phyloP scores from a whole-genome alignment of 2,329 filamentous ascomycete genomes.

The Cladophialophora exuberans region DNA sequence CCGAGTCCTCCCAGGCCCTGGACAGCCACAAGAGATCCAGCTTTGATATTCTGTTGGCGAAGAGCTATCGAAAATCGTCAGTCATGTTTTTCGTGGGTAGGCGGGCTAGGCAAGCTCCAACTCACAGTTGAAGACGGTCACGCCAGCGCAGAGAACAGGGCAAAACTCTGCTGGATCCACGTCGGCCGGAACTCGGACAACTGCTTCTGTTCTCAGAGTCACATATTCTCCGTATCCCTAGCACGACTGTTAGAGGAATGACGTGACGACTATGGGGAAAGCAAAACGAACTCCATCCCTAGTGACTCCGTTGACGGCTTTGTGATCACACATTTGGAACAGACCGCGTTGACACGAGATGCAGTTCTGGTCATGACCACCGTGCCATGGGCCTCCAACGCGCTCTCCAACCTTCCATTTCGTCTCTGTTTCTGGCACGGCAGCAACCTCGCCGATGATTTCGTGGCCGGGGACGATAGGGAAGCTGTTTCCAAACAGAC shows the following conservation, averaged over 20 bases:
- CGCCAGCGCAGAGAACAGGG: slow-evolving; percentile 55
- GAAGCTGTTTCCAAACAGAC: slow-evolving; percentile 59
- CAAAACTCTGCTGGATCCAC: slow-evolving; percentile 51
- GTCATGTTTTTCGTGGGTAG: not conserved
- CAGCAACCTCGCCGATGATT: slow-evolving; percentile 68
- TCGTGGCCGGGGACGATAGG: slow-evolving; percentile 73
- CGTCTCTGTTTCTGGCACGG: slow-evolving; percentile 60
- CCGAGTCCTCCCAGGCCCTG: slow-evolving; percentile 58
- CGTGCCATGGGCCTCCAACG: slow-evolving; percentile 71
- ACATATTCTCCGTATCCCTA: slow-evolving; percentile 58
- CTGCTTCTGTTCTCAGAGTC: slow-evolving; percentile 42
- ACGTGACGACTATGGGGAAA: not conserved
- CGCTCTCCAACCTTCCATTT: slow-evolving; percentile 66
- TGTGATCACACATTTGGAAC: slow-evolving; percentile 71
- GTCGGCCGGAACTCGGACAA: slow-evolving; percentile 51
- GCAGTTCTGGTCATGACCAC: slow-evolving; percentile 61
- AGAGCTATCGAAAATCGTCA: slow-evolving; percentile 39
- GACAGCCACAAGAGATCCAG: slow-evolving; percentile 54
- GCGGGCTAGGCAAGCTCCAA: not conserved
- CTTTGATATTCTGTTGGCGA: slow-evolving; percentile 50
- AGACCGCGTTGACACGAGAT: slow-evolving; percentile 63
- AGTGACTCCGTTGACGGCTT: slow-evolving; percentile 66
- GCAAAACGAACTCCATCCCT: slow-evolving; percentile 53
- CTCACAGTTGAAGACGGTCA: slow-evolving; percentile 55
- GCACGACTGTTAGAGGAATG: not conserved